A percentile compares a stretch with the other conserved stretches of the same genome.
Evolutionary conservation across 2,329 filamentous ascomycete genomes (phyloP).

Genomic region (Monosporascus sp.): DNA sequence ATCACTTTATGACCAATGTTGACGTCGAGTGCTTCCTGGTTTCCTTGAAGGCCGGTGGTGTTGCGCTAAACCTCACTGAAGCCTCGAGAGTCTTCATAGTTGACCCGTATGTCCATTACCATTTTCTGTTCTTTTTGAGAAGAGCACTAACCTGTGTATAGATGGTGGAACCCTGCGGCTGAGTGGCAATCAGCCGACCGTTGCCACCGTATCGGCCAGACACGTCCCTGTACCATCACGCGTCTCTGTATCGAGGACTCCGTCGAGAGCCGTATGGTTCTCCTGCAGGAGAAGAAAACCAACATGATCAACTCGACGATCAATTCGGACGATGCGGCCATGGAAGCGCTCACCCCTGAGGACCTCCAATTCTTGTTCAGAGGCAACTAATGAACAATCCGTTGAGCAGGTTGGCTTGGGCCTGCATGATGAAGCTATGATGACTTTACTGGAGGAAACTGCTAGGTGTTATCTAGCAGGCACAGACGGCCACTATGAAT

Average conservation of each 20-base stretch:
- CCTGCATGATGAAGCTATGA: not conserved
- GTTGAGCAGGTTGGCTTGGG: not conserved
- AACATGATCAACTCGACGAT: constrained; percentile 97
- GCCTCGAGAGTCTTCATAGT: constrained; percentile 93
- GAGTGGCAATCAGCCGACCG: constrained; percentile 97
- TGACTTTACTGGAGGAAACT: not conserved
- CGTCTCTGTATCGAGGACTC: constrained; percentile 94
- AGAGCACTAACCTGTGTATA: constrained; percentile 26
- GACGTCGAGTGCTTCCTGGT: constrained; percentile 95
- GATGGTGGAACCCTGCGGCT: constrained; percentile 99
- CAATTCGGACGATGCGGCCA: constrained; percentile 83
- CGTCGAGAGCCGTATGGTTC: constrained; percentile 91
- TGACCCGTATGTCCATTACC: constrained; percentile 66
- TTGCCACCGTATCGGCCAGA: constrained; percentile 92
- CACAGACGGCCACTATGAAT: not conserved
- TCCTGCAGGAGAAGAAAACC: constrained; percentile 97
- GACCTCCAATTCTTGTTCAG: constrained; percentile 97
- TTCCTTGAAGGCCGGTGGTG: constrained; percentile 91
- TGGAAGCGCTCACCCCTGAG: constrained; percentile 84
- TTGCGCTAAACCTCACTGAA: constrained; percentile 91
- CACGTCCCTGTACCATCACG: constrained; percentile 87
- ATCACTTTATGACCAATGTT: constrained; percentile 93
- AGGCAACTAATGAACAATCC: constrained; percentile 39
- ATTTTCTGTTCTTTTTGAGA: not conserved
- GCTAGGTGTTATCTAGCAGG: not conserved